Conservation (phyloP, 2,329 filamentous ascomycete genomes). For the Curvularia sp. region DNA sequence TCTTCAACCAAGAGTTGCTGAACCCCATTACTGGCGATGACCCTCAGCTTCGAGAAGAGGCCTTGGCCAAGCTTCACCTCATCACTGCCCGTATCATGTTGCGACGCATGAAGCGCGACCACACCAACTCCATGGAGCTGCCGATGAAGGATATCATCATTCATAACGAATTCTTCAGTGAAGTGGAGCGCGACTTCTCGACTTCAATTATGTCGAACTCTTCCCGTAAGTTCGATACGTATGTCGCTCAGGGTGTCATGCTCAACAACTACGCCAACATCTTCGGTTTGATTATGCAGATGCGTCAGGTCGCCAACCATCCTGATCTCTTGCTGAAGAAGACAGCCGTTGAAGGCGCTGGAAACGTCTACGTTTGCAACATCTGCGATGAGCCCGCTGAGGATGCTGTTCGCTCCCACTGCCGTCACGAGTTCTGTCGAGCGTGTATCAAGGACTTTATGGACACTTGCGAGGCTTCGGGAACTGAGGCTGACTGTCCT, state of each 20-base stretch:
- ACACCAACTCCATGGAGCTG: constrained; percentile 93
- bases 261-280: constrained; percentile 94
- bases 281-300: constrained; percentile 98
- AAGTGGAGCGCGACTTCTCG: constrained; percentile 95
- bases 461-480: constrained; percentile 72
- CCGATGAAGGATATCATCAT: constrained; percentile 93
- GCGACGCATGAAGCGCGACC: constrained; percentile 89
- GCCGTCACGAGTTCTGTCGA: constrained; percentile 91
- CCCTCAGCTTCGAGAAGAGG: constrained; percentile 66
- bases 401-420: constrained; percentile 89
- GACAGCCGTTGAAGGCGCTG: constrained; percentile 75
- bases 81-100: constrained; percentile 96
- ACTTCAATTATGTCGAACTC: constrained; percentile 94
- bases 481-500: constrained; percentile 74
- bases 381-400: constrained; percentile 97
- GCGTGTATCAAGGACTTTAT: constrained; percentile 82
- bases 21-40: constrained; percentile 71
- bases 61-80: constrained; percentile 81
- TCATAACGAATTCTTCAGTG: constrained; percentile 94
- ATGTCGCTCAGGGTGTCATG: constrained; percentile 91
- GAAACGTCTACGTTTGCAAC: constrained; percentile 89
- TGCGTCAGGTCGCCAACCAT: constrained; percentile 97
- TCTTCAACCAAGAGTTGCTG: constrained; percentile 94
- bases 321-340: constrained; percentile 94
- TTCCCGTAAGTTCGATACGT: constrained; percentile 89